Evolutionary conservation across 129 eudicot genomes (phyloP).

Genomic region (Flaveria robusta): DNA sequence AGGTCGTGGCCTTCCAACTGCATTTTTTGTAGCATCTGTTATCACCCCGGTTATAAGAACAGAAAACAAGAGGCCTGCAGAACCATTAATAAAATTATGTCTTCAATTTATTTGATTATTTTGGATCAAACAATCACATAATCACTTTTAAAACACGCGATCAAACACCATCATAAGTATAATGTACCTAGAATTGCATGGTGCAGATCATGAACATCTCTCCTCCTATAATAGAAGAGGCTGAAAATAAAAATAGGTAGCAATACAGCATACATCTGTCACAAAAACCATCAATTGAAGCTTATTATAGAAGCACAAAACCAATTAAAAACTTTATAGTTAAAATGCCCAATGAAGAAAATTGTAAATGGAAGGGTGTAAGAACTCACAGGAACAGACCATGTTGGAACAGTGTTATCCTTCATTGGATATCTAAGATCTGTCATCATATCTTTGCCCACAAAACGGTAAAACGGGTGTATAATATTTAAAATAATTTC

Average conservation of each 20-base stretch:
- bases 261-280: constrained; percentile 71
- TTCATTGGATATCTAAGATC: constrained; percentile 86
- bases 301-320: neutral
- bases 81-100: neutral
- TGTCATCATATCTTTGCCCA: constrained; percentile 73
- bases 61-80: constrained; percentile 70
- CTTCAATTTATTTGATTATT: neutral
- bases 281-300: neutral
- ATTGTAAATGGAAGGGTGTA: neutral
- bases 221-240: constrained; percentile 56
- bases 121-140: neutral
- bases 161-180: neutral
- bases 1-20: constrained; percentile 93
- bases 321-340: neutral
- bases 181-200: constrained; percentile 71
- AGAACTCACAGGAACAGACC: constrained; percentile 89
- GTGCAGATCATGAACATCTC: constrained; percentile 86
- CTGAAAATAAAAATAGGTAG: constrained; percentile 66
- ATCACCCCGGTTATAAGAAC: constrained; percentile 76
- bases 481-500: constrained; percentile 57
- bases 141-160: neutral
- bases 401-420: constrained; percentile 76
- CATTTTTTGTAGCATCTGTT: constrained; percentile 81
- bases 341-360: neutral
- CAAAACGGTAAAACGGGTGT: constrained; percentile 73